Base-by-base conservation (phyloP, 192 early-diverging fungal genomes). In the Gonapodya prolifera region DNA sequence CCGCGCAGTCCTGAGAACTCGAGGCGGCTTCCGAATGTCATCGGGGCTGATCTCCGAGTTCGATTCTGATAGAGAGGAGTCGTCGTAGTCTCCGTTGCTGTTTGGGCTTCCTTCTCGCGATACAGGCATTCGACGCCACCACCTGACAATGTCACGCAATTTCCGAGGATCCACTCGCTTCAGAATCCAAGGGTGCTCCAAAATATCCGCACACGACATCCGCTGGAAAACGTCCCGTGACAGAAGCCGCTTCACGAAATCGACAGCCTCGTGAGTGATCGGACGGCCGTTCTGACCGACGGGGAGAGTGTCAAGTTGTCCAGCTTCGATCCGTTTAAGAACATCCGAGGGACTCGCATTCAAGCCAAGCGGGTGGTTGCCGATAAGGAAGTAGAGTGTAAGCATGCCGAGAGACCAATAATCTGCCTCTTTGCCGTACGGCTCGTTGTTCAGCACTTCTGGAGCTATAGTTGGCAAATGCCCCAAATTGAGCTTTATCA, bases 391-490 rank as follows among this genome's bases (percentile, higher is more conserved):
- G 45, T 61, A 61, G 45, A 61, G 45, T 16, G 84, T 86, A 79
- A 88, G 91, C 16, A 93, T 91, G 30, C 92, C 92, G 73, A 92
- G 78, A 69, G 88, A 86, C 92, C 92, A 94, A 80, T 91, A 84
- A 79, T 90, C 92, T 29, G 89, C 90, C 0, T 86, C 86, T 70
- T 86, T 90, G 71, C 87, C 86, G 80, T 91, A 86, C 23, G 89
- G 91, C 76, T 81, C 83, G 70, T 87, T 85, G 78, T 78, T 78
- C 71, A 91, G 78, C n/a, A 93, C 89, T 80, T 93, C 91, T 34
- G 91, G 91, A 0, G 91, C 91, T 18, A 73, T 16, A n/a, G n/a
- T n/a, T n/a, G n/a, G n/a, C n/a, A n/a, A n/a, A n/a, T n/a, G n/a
- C n/a, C 45, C 8, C 45, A 61, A 61, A 61, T 61, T 23, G 23